These are phyloP conservation scores for Podila clonocystis DNA, from an alignment of 192 early-diverging fungal genomes.

Conservation along the genomic window DNA sequence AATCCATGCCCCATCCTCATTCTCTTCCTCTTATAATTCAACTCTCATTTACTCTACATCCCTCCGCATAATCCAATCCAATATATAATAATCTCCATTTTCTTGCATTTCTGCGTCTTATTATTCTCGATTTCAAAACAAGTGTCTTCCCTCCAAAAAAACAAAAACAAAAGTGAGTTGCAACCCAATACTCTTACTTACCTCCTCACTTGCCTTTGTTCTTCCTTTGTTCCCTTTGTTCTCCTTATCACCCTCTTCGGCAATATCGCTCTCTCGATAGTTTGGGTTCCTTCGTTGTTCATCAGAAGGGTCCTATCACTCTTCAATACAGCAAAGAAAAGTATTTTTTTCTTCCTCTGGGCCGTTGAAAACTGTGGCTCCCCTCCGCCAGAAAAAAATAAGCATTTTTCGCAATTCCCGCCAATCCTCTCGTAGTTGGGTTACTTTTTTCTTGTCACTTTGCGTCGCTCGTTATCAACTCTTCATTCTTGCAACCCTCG, in stretches of 20 bases:
- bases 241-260: background rate
- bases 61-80: background rate
- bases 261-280: background rate
- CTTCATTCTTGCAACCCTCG: too few relatives aligned
- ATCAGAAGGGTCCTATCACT: background rate
- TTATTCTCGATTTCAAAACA: background rate
- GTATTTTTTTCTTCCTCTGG: too few relatives aligned
- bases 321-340: background rate
- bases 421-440: too few relatives aligned
- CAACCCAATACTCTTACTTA: background rate
- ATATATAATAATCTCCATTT: too few relatives aligned
- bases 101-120: background rate
- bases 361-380: too few relatives aligned
- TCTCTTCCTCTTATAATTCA: background rate
- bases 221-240: background rate
- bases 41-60: slow-evolving; percentile 3
- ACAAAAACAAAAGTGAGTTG: too few relatives aligned
- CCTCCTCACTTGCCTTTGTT: background rate
- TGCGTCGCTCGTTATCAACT: too few relatives aligned
- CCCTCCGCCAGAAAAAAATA: too few relatives aligned
- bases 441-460: too few relatives aligned
- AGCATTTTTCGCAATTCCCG: too few relatives aligned
- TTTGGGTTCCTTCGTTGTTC: background rate
- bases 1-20: background rate
- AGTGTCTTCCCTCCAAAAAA: too few relatives aligned